Percentiles rank a stretch among this genome's conserved stretches.
These are phyloP conservation scores for Pseudogymnoascus sp. DNA, from an alignment of 2,329 filamentous ascomycete species.

Conservation along the genomic window DNA sequence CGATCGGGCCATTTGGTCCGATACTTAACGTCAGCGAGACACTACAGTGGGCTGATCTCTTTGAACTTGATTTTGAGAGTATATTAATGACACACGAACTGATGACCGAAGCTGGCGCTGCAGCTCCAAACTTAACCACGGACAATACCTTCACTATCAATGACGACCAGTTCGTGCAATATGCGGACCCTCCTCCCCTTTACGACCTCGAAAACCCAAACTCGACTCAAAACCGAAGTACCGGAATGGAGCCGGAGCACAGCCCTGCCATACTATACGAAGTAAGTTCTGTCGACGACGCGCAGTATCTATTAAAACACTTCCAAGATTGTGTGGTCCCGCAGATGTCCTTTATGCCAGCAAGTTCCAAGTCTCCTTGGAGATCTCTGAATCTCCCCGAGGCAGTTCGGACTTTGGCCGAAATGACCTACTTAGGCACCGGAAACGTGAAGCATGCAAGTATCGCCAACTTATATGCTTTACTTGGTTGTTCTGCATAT, in stretches of 20 bases:
- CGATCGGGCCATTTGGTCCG: not conserved
- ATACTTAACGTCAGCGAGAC: conserved; percentile 22
- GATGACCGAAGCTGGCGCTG: not conserved
- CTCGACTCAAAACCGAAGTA: not conserved
- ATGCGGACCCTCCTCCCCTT: not conserved
- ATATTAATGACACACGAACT: not conserved
- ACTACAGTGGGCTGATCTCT: conserved; percentile 28
- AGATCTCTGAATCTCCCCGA: conserved; percentile 26
- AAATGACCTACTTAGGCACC: conserved; percentile 22
- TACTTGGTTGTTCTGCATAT: conserved; percentile 27
- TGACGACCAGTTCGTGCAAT: conserved; percentile 1
- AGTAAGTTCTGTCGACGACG: conserved; percentile 4
- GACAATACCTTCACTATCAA: not conserved
- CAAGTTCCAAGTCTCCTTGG: conserved; percentile 27
- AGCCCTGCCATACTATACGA: not conserved
- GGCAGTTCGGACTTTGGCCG: conserved; percentile 26
- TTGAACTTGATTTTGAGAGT: conserved; percentile 17
- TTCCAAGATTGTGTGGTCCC: conserved; percentile 28
- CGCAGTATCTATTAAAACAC: conserved; percentile 21
- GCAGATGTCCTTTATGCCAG: conserved; percentile 26
- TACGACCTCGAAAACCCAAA: not conserved
- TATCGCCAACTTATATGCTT: conserved; percentile 26
- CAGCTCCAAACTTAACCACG: not conserved
- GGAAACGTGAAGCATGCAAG: conserved; percentile 25
- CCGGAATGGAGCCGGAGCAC: not conserved